phyloP scores from a whole-genome alignment of 306 rosid species.

The Pueraria montana region DNA sequence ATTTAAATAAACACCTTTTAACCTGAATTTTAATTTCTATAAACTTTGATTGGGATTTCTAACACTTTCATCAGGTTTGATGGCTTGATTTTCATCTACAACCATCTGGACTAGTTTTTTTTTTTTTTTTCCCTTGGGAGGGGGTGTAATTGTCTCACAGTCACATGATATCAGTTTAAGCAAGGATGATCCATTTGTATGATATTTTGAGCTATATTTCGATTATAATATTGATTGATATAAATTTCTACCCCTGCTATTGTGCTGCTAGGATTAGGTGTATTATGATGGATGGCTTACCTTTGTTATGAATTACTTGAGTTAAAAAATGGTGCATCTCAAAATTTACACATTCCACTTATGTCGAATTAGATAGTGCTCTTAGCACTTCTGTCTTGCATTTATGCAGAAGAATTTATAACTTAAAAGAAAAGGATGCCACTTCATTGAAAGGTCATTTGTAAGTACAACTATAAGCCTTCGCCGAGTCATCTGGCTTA shows the following conservation, averaged over 20 bases:
- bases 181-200: constrained; percentile 21
- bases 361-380: background rate
- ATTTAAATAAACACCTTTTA: background rate
- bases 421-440: constrained; percentile 12
- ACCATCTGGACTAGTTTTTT: background rate
- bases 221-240: background rate
- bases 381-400: background rate
- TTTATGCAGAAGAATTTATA: constrained; percentile 10
- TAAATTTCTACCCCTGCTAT: background rate
- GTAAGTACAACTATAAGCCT: background rate
- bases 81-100: background rate
- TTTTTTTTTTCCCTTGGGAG: background rate
- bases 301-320: background rate
- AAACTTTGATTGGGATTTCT: background rate
- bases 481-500: background rate
- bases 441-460: background rate
- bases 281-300: constrained; percentile 25
- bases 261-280: constrained; percentile 1
- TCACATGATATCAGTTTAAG: background rate
- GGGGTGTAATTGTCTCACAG: background rate
- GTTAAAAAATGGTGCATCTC: constrained; percentile 11
- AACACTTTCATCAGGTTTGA: background rate
- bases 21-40: background rate
- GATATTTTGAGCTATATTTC: background rate
- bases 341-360: background rate